Conservation (phyloP, 495 filamentous ascomycete species). For the Penicillium salamii region DNA sequence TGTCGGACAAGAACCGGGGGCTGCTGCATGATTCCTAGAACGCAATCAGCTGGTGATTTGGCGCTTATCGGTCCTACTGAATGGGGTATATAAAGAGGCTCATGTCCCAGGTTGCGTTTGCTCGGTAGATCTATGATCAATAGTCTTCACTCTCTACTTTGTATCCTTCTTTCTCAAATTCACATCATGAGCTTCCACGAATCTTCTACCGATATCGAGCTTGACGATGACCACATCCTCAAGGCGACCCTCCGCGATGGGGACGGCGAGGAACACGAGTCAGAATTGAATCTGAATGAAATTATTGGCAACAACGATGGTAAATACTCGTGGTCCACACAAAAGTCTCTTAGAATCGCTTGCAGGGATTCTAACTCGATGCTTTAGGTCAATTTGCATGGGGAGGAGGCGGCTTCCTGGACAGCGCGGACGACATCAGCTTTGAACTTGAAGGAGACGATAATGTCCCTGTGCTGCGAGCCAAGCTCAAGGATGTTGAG, state of each 20-base stretch:
- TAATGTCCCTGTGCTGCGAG: conserved; percentile 38
- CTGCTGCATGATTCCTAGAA: conserved; percentile 6
- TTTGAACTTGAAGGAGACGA: conserved; percentile 42
- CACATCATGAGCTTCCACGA: conserved; percentile 46
- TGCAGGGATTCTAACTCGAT: too few relatives aligned
- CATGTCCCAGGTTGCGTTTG: not conserved
- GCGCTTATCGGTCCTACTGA: not conserved
- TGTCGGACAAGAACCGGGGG: conserved; percentile 14
- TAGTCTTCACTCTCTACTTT: not conserved
- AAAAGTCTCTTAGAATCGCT: too few relatives aligned
- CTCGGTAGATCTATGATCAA: not conserved
- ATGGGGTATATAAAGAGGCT: conserved; percentile 2
- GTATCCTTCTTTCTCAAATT: conserved; percentile 5
- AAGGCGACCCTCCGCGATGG: conserved; percentile 26
- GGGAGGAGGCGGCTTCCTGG: conserved; percentile 40
- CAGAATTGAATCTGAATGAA: conserved; percentile 38
- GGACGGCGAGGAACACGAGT: conserved; percentile 29
- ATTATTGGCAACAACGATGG: conserved; percentile 47
- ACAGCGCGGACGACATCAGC: conserved; percentile 34
- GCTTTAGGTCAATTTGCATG: conserved; percentile 42
- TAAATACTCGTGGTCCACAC: too few relatives aligned
- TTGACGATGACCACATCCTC: conserved; percentile 44
- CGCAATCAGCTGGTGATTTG: not conserved
- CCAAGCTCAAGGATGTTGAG: conserved; percentile 20
- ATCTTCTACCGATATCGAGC: conserved; percentile 31